Evolutionary conservation across 768 basidiomycete species (phyloP), one percentile per base, ranked within the genome.

Genomic region (Clitopilus passeckerianus): DNA sequence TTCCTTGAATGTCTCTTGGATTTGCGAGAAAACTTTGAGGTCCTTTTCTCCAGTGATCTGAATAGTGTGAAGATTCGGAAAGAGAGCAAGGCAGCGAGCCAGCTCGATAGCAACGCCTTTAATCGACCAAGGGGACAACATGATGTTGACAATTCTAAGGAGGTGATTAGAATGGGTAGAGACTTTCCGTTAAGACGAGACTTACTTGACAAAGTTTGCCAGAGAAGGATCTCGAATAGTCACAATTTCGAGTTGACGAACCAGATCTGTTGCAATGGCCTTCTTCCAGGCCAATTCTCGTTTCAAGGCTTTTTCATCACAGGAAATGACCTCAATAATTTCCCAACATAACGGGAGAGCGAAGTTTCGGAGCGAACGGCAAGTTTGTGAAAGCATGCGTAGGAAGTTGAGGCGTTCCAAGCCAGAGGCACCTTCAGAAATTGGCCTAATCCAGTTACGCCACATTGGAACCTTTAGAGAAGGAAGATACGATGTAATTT

Each of bases 321-420:
- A 23, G 18, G 59, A 56, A 30, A 63, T 65, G 14, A 60, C 64
- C 54, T 70, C 67, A 34, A 68, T 60, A 23, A 34, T 54, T 37
- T 61, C 44, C 65, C 66, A 70, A n/a, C 60, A 44, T 4, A 61
- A 20, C 24, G 64, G 64, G 1, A 64, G 44, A 46, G 64, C 64
- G 5, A 61, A 34, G 22, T 55, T 60, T 14, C 68, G 60, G 10
- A 68, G 53, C 15, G 62, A 64, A n/a, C 58, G 41, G 34, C 63
- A 68, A 18, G 62, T 65, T 57, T 67, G 61, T 5, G 68, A 68
- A 9, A 68, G 59, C 6, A n/a, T 34, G 9, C 62, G 64, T 0
- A 67, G 61, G 30, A 59, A 50, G 16, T 34, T 6, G 8, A 22
- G 34, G 22, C 57, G 60, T n/a, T 64, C 64, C 14, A 60, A 54